Evolutionary conservation across 352 stramenopile species (phyloP), one percentile per base, ranked within the genome.

Genomic region (Phytophthora foliorum): DNA sequence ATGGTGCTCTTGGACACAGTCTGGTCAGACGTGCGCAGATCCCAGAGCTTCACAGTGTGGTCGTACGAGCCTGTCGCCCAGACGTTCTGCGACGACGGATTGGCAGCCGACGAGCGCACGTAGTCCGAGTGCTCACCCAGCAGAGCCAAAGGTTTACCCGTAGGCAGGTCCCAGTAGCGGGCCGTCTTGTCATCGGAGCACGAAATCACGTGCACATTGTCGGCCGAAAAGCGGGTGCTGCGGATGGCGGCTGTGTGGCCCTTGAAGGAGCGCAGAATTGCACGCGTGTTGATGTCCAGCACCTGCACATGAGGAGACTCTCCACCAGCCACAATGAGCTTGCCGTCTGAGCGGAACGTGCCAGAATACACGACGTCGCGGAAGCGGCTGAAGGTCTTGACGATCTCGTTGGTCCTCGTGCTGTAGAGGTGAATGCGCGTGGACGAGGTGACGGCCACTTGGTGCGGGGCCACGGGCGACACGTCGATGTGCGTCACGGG

Each of bases 21-120:
- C 68, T 87, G 71, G 67, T 86, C 79, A n/a, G 87, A 80, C n/a
- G 75, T 78, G 32, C 92, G 91, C 71, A 96, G 65, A 67, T 98
- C 93, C 93, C 93, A 98, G 41, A 98, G 78, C 72, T 95, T 94
- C 21, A 97, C 91, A 17, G 89, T 98, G 87, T 97, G 91, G 73
- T 98, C 93, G 75, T 97, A 98, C 42, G 89, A 97, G 5, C 88
- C 92, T 6, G 92, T 96, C 9, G 88, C 88, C 84, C 90, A 97
- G 7, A 97, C 80, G 29, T 91, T 86, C 59, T 86, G 75, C 41
- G 86, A 93, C 57, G 78, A 88, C 54, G 90, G 86, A 55, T 82
- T 93, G 27, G 80, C 79, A 14, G 78, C 81, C 42, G 81, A 92
- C 45, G 76, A 82, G 44, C 93, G 91, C 34, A 98, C 89, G 62